Percentiles rank a stretch among this genome's conserved stretches.
Conservation (phyloP, 225 moss, liverwort and hornwort genomes). For the Takakia lepidozioides region DNA sequence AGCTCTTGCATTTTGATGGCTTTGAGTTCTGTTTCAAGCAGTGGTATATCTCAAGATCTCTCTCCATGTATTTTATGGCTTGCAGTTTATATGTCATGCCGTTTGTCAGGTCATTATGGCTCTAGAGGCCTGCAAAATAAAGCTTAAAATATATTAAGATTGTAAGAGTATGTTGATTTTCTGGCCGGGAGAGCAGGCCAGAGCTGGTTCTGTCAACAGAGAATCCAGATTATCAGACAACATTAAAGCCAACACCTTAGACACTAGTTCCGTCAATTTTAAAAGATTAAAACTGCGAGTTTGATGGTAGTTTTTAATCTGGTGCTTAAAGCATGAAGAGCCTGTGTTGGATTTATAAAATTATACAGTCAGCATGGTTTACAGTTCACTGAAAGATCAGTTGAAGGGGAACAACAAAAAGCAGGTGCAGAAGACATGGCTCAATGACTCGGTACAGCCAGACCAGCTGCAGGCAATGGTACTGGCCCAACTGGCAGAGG, state of each 20-base stretch:
- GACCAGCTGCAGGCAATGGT: slow-evolving; percentile 52
- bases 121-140: no score
- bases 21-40: slow-evolving; percentile 46
- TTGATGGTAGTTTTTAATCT: no score
- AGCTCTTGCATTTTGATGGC: slow-evolving; percentile 44
- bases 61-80: slow-evolving; percentile 1
- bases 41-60: slow-evolving; percentile 17
- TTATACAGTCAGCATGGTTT: no score
- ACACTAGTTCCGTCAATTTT: neutral
- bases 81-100: neutral
- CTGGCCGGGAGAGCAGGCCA: slow-evolving; percentile 24
- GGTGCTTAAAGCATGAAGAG: no score
- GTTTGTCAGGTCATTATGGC: no score
- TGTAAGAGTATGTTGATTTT: neutral
- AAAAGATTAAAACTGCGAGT: no score
- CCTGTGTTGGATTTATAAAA: no score
- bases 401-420: no score
- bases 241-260: neutral
- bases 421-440: slow-evolving; percentile 40
- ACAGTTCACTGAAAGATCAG: no score
- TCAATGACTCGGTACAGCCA: slow-evolving; percentile 35
- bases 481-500: slow-evolving; percentile 36
- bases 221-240: no score
- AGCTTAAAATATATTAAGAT: no score
- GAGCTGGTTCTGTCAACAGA: slow-evolving; percentile 44